Percentiles rank a stretch among this genome's conserved stretches.
Evolutionary conservation across 192 early-diverging fungal species (phyloP).

Genomic region (Jimgerdemannia flammicorona): DNA sequence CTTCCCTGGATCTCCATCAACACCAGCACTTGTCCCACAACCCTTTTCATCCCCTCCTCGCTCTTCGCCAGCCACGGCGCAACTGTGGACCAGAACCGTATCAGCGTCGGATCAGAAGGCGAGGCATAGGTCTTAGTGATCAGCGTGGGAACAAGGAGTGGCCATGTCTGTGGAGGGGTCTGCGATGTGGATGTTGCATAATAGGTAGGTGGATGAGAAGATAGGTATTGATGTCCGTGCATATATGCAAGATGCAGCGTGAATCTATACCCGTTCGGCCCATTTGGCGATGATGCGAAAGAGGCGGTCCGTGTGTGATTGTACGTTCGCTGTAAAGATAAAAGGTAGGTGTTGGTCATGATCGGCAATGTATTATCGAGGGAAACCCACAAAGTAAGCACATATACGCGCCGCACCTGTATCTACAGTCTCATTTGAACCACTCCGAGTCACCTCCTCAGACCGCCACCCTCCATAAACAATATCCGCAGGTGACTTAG

Average conservation of each 20-base stretch:
- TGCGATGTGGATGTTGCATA: not conserved
- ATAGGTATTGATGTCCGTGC: not conserved
- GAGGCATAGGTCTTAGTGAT: not conserved
- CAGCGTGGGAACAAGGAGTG: not conserved
- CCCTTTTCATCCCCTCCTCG: not conserved
- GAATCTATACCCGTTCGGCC: not conserved
- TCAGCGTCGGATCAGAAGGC: not conserved
- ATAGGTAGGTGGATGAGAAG: not conserved
- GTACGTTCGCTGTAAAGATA: not conserved
- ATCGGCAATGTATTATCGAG: too few species aligned
- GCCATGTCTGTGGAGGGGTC: not conserved
- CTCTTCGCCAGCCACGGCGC: not conserved
- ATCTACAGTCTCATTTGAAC: not conserved
- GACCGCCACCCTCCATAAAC: not conserved
- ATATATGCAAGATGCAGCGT: not conserved
- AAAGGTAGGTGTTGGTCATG: not conserved
- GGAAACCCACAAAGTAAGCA: too few species aligned
- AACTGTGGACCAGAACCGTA: not conserved
- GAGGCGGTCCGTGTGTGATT: not conserved
- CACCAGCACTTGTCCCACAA: not conserved
- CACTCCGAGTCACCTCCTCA: not conserved
- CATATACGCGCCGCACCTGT: not conserved
- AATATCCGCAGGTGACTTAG: not conserved
- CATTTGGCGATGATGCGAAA: not conserved
- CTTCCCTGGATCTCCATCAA: not conserved